A percentile compares a stretch with the other conserved stretches of the same genome.
Conservation (phyloP, 2,329 filamentous ascomycete species). For the Alternaria sp. region DNA sequence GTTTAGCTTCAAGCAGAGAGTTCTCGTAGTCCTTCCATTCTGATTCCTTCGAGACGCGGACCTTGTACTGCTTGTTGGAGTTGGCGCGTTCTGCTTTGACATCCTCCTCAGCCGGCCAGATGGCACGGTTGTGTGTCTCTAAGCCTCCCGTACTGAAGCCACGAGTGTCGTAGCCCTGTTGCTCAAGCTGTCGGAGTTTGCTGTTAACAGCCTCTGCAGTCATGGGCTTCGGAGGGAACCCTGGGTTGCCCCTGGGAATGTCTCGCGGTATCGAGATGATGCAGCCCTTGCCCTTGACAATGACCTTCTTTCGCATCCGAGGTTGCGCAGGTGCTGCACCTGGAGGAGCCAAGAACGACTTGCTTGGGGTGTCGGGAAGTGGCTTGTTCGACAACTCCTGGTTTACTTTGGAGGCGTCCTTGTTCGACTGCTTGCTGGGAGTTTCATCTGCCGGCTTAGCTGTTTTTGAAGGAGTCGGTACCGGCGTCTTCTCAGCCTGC, state of each 20-base stretch:
- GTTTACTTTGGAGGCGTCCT: constrained; percentile 1
- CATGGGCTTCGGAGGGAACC: constrained; percentile 53
- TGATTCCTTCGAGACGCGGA: constrained; percentile 74
- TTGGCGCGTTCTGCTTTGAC: constrained; percentile 62
- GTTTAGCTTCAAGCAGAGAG: constrained; percentile 86
- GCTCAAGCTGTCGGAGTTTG: constrained; percentile 71
- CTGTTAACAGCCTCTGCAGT: constrained; percentile 61
- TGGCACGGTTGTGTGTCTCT: constrained; percentile 66
- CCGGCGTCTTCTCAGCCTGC: constrained; percentile 24
- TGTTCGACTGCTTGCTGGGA: constrained; percentile 19
- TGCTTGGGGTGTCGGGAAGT: constrained; percentile 9
- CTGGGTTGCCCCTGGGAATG: constrained; percentile 49
- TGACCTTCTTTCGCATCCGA: constrained; percentile 53
- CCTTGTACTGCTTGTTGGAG: constrained; percentile 57
- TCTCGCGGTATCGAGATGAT: constrained; percentile 54
- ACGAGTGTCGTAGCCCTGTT: constrained; percentile 70
- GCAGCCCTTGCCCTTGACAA: constrained; percentile 55
- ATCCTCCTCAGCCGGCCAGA: constrained; percentile 71
- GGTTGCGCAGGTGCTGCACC: constrained; percentile 33
- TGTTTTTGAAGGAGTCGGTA: constrained; percentile 21
- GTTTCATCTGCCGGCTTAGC: constrained; percentile 28
- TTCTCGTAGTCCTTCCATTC: constrained; percentile 82
- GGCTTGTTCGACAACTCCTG: constrained; percentile 9
- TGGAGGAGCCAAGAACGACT: constrained; percentile 23
- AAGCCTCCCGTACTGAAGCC: constrained; percentile 64